Conservation (phyloP, 768 basidiomycete genomes). For the Rhizopogon vinicolor region DNA sequence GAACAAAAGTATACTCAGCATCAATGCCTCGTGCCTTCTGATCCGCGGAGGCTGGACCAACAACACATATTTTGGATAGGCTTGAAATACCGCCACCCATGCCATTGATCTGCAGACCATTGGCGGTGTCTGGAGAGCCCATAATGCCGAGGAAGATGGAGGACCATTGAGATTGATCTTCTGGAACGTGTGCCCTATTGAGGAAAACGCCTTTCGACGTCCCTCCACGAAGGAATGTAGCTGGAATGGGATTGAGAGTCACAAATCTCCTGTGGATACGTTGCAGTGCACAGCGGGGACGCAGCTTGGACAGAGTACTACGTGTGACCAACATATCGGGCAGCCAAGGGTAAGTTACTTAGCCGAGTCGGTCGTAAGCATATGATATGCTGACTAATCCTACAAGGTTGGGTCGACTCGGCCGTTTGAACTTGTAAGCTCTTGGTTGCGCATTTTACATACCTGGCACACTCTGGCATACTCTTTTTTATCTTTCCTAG, state of each 20-base stretch:
- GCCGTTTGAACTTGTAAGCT: too few species aligned
- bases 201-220: constrained; percentile 78
- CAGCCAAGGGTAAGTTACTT: too few species aligned
- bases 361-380: too few species aligned
- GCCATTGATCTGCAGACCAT: constrained; percentile 71
- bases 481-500: constrained; percentile 1
- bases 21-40: constrained; percentile 44
- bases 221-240: constrained; percentile 60
- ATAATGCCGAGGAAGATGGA: constrained; percentile 66
- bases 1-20: constrained; percentile 69
- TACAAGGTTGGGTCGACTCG: neutral
- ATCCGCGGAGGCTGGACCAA: constrained; percentile 42
- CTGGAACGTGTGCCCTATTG: constrained; percentile 48
- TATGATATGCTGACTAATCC: neutral
- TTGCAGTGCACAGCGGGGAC: neutral
- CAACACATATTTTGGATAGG: constrained; percentile 70
- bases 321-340: neutral
- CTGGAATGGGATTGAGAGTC: constrained; percentile 6
- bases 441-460: too few species aligned
- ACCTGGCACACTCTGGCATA: neutral
- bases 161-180: constrained; percentile 46
- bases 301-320: neutral
- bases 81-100: constrained; percentile 80
- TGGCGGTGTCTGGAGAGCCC: constrained; percentile 73
- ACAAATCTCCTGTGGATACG: neutral